These are phyloP conservation scores for Rhizophora apiculata DNA, from an alignment of 345 rosid species.

Conservation along the genomic window DNA sequence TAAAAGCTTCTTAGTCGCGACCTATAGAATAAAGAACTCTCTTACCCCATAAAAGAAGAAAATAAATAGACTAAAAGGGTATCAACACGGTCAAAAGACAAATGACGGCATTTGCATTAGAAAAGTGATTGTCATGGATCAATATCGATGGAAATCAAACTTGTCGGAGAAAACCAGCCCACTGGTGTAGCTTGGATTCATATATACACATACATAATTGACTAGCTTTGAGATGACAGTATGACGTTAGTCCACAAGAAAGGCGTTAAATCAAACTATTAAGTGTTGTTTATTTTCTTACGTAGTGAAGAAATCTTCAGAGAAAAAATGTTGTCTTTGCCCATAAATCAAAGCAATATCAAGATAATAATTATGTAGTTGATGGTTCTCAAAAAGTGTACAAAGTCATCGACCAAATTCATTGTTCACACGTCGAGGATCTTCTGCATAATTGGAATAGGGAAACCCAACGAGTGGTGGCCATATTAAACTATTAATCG, in stretches of 20 bases:
- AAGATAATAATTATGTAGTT: neutral
- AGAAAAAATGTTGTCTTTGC: slow-evolving; percentile 3
- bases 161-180: neutral
- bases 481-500: no score
- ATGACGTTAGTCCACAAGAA: neutral
- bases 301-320: neutral
- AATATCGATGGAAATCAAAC: neutral
- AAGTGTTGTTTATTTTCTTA: neutral
- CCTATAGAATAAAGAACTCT: no score
- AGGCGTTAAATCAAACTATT: neutral
- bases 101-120: no score
- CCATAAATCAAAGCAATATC: neutral
- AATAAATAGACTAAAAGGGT: no score
- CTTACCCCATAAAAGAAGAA: no score
- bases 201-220: no score
- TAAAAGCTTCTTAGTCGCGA: no score
- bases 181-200: neutral
- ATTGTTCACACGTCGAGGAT: no score
- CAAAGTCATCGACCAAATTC: neutral
- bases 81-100: no score
- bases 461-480: neutral
- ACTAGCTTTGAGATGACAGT: neutral
- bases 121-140: no score
- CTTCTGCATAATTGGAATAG: neutral
- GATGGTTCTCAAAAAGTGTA: neutral